Conservation (phyloP, 1,284 basidiomycete species). For the Ustilago curta region DNA sequence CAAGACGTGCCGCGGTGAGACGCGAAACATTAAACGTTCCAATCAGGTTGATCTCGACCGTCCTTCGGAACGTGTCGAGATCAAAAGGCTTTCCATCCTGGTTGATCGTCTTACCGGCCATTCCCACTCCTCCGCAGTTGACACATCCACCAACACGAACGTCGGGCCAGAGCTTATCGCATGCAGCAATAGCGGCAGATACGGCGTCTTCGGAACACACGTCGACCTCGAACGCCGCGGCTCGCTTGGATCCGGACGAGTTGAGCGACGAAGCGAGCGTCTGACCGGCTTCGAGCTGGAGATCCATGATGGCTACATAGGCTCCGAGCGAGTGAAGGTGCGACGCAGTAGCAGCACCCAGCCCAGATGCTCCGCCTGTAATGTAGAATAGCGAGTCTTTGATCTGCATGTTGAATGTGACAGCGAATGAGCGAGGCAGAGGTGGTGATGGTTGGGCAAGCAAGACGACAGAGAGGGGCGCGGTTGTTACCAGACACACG, state of each 20-base stretch:
- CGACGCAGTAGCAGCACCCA: conserved; percentile 62
- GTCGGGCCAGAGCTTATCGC: conserved; percentile 51
- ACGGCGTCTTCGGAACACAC: conserved; percentile 64
- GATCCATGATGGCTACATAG: conserved; percentile 61
- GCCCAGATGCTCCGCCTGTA: conserved; percentile 64
- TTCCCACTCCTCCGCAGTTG: conserved; percentile 68
- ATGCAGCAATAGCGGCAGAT: conserved; percentile 47
- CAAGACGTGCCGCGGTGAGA: conserved; percentile 66
- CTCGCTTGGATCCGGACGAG: conserved; percentile 17
- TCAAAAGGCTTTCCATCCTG: conserved; percentile 65
- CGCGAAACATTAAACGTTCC: conserved; percentile 70
- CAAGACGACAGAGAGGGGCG: not conserved
- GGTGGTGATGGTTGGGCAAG: not conserved
- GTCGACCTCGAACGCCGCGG: conserved; percentile 59
- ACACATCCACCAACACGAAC: conserved; percentile 66
- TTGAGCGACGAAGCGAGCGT: conserved; percentile 43
- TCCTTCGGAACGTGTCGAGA: conserved; percentile 63
- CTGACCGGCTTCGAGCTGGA: conserved; percentile 44
- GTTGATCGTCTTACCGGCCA: conserved; percentile 67
- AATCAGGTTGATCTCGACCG: conserved; percentile 58
- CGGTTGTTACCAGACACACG: too few species aligned
- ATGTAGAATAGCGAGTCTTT: conserved; percentile 56
- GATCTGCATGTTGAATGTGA: conserved; percentile 54
- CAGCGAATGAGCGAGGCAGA: too few species aligned
- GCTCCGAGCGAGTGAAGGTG: conserved; percentile 57